A percentile compares a stretch with the other conserved stretches of the same genome.
These are phyloP conservation scores for Aaosphaeria arxii DNA, from an alignment of 2,329 filamentous ascomycete species.

Conservation along the genomic window DNA sequence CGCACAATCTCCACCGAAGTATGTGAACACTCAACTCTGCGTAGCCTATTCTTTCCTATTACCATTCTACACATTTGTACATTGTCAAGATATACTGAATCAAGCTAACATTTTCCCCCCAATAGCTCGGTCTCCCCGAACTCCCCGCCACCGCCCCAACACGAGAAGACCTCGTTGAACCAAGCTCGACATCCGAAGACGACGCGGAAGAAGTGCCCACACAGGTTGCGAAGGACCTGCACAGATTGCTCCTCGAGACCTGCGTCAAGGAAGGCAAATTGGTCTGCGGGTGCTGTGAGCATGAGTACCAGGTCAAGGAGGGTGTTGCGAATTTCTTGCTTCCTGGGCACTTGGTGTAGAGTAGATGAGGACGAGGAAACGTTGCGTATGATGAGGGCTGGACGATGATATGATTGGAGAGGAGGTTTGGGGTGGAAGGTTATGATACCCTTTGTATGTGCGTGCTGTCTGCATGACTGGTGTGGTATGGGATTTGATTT, in stretches of 20 bases:
- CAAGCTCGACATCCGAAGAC: neutral
- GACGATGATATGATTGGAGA: neutral
- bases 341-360: slow-evolving; percentile 78
- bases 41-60: too few relatives aligned
- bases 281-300: slow-evolving; percentile 85
- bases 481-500: too few relatives aligned
- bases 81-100: neutral
- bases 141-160: slow-evolving; percentile 51
- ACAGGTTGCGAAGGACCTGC: slow-evolving; percentile 70
- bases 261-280: slow-evolving; percentile 85
- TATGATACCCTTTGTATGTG: neutral
- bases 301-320: slow-evolving; percentile 92
- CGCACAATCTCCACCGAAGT: slow-evolving; percentile 75
- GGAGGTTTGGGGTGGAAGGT: neutral
- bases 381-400: neutral
- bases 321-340: slow-evolving; percentile 95
- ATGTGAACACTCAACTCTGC: slow-evolving; percentile 1
- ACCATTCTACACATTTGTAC: too few relatives aligned
- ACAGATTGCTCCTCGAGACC: slow-evolving; percentile 82
- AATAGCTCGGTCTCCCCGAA: slow-evolving; percentile 73
- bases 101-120: neutral
- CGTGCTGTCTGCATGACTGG: too few relatives aligned
- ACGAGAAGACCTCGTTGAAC: neutral
- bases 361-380: neutral
- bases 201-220: slow-evolving; percentile 63